A percentile compares a stretch with the other conserved stretches of the same genome.
Conservation (phyloP, 164 flowering plant genomes). For the Malania oleifera region DNA sequence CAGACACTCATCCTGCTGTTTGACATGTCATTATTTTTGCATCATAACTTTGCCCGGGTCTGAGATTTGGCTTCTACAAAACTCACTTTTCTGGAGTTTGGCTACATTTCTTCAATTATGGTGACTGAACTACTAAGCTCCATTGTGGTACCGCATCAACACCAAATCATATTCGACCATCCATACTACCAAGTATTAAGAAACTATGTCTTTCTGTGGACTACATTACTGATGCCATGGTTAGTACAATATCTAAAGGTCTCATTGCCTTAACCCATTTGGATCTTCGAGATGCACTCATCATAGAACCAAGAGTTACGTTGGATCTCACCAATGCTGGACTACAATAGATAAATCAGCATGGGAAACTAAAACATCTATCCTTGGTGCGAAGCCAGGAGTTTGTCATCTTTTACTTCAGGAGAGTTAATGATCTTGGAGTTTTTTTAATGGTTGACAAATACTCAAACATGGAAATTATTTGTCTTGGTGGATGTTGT, state of each 20-base stretch:
- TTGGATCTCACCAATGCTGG: slow-evolving; percentile 80
- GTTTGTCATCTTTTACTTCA: slow-evolving; percentile 55
- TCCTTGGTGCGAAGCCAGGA: slow-evolving; percentile 82
- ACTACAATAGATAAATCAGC: slow-evolving; percentile 67
- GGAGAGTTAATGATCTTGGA: slow-evolving; percentile 85
- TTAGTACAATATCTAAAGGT: slow-evolving; percentile 50
- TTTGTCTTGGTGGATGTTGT: slow-evolving; percentile 88
- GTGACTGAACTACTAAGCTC: slow-evolving; percentile 66
- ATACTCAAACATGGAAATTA: slow-evolving; percentile 72
- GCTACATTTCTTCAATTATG: slow-evolving; percentile 59
- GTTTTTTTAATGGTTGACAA: slow-evolving; percentile 81
- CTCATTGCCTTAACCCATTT: slow-evolving; percentile 66
- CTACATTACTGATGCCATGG: slow-evolving; percentile 75
- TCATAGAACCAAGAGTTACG: slow-evolving; percentile 55
- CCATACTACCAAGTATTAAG: slow-evolving; percentile 55
- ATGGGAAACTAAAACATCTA: slow-evolving; percentile 75
- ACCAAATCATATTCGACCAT: slow-evolving; percentile 23
- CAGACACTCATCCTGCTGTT: slow-evolving; percentile 81
- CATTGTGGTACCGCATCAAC: slow-evolving; percentile 29
- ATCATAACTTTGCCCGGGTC: slow-evolving; percentile 50
- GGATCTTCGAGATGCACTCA: slow-evolving; percentile 89
- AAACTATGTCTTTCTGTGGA: slow-evolving; percentile 77
- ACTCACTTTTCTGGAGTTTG: slow-evolving; percentile 70
- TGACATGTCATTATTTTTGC: slow-evolving; percentile 60
- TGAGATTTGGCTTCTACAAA: slow-evolving; percentile 66